A percentile compares a stretch with the other conserved stretches of the same genome.
Evolutionary conservation across 148 eudicot species (phyloP).

Genomic region (Heliamphora exappendiculata): DNA sequence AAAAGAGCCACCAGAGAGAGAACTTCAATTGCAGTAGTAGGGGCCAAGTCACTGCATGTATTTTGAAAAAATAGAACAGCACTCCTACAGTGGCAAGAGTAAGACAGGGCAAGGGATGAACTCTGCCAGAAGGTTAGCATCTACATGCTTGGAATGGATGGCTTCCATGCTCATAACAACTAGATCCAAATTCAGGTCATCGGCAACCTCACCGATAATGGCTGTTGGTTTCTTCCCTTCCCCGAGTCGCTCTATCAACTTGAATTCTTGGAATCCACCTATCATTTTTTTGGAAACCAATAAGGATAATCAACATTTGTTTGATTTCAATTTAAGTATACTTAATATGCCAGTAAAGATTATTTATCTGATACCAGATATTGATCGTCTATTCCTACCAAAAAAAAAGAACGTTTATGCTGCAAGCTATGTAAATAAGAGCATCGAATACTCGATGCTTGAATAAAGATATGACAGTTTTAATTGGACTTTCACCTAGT

Average conservation of each 20-base stretch:
- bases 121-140: slow-evolving; percentile 88
- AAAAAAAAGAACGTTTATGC: neutral
- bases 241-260: slow-evolving; percentile 64
- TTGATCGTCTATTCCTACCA: too few species aligned
- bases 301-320: neutral
- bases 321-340: neutral
- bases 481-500: too few species aligned
- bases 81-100: slow-evolving; percentile 57
- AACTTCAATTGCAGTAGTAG: neutral
- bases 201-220: slow-evolving; percentile 78
- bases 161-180: slow-evolving; percentile 99
- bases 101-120: slow-evolving; percentile 95
- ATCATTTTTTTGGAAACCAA: neutral
- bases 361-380: too few species aligned
- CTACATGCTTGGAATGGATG: slow-evolving; percentile 90
- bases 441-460: too few species aligned
- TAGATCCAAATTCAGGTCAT: slow-evolving; percentile 79
- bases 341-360: too few species aligned
- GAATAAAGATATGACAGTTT: too few species aligned
- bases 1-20: neutral
- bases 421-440: too few species aligned
- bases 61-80: neutral
- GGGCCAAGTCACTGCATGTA: neutral
- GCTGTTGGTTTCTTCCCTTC: slow-evolving; percentile 83
- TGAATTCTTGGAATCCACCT: slow-evolving; percentile 82